Base-by-base conservation (phyloP, 805 yeast species). In the Metschnikowia aberdeeniae region DNA sequence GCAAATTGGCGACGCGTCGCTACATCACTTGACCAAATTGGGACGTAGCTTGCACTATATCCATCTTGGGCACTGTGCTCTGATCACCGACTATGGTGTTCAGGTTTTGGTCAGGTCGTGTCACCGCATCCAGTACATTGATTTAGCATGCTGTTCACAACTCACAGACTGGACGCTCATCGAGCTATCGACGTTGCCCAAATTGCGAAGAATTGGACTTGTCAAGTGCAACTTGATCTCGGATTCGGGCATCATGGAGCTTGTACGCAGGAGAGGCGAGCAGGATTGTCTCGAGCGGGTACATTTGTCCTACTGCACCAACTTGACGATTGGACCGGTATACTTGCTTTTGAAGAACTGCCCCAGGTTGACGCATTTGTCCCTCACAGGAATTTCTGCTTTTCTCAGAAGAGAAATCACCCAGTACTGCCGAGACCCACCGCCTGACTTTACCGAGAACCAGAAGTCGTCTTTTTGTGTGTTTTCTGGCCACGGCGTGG, bases 11-110 rank as follows among this genome's bases (percentile, higher is more conserved):
- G 97, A 92, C 68, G 76, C 82, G 1, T 81, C 95, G 3, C 68
- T 92, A 34, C 72, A 81, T 42, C 80, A 87, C 13, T 72, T 93
- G 50, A 77, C 95, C 6, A 75, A 73, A 27, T 72, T 93, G 47
- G 95, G 92, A 4, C 78, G 85, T 57, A 82, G 83, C 54, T 72
- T 92, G 54, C 97, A 89, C 59, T 89, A 89, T 56, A 76, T 93
- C 41, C 98, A 93, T 67, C 75, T 92, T 49, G 98, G 98, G 13
- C 98, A 92, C 68, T 93, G 99, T 69, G 77, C 82, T 37, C 80
- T 85, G 58, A 86, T 92, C 46, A 92, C 97, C 1, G 98, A 92
- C 67, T 77, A 74, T 50, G 97, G 97, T 17, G 93, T 93, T 13
- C 76, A 80, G 26, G 73, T 78, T 9, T 71, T 92, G 49, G 86